Conservation (phyloP, 1,139 yeast genomes). For the Saccharomycopsis hybrid region DNA sequence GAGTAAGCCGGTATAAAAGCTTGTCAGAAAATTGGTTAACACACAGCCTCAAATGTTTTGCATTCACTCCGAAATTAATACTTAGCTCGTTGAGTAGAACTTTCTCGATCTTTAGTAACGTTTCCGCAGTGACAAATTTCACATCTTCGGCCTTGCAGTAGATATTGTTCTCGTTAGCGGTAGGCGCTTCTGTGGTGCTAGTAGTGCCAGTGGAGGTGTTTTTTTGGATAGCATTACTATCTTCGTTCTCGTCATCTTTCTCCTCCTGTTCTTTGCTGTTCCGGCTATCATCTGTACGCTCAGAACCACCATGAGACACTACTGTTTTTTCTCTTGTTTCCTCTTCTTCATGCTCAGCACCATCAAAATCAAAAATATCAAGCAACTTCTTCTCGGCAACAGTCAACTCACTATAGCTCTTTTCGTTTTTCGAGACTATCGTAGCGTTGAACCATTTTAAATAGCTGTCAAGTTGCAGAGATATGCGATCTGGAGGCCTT, state of each 20-base stretch:
- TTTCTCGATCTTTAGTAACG: constrained; percentile 12
- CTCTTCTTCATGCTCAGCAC: too few species aligned
- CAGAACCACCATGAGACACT: too few species aligned
- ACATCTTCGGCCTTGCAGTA: too few species aligned
- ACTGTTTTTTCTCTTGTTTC: too few species aligned
- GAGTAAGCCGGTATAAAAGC: too few species aligned
- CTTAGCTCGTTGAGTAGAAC: constrained; percentile 13
- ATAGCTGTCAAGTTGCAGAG: constrained; percentile 30
- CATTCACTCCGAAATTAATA: constrained; percentile 15
- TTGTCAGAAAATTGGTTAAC: constrained; percentile 14
- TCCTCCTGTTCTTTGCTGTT: too few species aligned
- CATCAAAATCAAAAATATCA: constrained; percentile 1
- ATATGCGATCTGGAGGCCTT: background rate
- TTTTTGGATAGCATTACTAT: too few species aligned
- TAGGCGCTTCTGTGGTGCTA: background rate
- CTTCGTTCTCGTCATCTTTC: background rate
- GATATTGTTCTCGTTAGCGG: background rate
- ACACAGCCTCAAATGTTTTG: constrained; percentile 3
- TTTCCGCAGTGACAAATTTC: constrained; percentile 2
- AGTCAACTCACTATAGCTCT: constrained; percentile 22
- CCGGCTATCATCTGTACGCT: background rate
- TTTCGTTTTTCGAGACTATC: constrained; percentile 24
- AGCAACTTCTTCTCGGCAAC: constrained; percentile 33
- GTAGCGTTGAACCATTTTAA: constrained; percentile 40
- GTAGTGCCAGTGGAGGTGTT: background rate